Conservation (phyloP, 306 rosid genomes). For the Sechiopsis laciniata region DNA sequence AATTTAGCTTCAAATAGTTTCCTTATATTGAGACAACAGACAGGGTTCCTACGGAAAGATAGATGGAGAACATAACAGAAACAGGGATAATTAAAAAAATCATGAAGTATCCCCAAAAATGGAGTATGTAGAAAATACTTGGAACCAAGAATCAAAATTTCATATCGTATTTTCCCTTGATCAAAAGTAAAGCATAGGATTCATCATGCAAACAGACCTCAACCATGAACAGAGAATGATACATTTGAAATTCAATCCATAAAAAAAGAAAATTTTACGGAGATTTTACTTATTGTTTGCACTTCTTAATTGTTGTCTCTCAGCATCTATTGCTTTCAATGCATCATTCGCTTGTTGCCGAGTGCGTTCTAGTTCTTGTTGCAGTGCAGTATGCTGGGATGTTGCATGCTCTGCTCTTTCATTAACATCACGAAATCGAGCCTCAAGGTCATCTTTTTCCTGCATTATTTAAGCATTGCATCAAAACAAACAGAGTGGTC, state of each 20-base stretch:
- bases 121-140: background rate
- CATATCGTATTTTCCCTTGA: background rate
- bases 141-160: background rate
- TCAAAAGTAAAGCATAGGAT: background rate
- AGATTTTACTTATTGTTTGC: conserved; percentile 79
- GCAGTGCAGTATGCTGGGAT: conserved; percentile 65
- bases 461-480: conserved; percentile 37
- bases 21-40: background rate
- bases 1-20: background rate
- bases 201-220: background rate
- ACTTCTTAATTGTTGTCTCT: conserved; percentile 90
- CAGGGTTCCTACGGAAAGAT: background rate
- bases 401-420: conserved; percentile 78
- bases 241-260: background rate
- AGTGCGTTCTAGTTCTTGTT: conserved; percentile 91
- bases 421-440: conserved; percentile 49
- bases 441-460: conserved; percentile 98
- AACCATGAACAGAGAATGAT: conserved; percentile 20
- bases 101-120: background rate
- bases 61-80: background rate
- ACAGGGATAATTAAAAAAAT: background rate
- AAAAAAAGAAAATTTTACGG: conserved; percentile 3
- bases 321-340: conserved; percentile 87
- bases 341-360: conserved; percentile 97
- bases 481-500: conserved; percentile 10